Percentiles rank a stretch among this genome's conserved stretches.
These are phyloP conservation scores for Chrysoporthe austroafricana DNA, from an alignment of 2,329 filamentous ascomycete genomes.

Conservation along the genomic window DNA sequence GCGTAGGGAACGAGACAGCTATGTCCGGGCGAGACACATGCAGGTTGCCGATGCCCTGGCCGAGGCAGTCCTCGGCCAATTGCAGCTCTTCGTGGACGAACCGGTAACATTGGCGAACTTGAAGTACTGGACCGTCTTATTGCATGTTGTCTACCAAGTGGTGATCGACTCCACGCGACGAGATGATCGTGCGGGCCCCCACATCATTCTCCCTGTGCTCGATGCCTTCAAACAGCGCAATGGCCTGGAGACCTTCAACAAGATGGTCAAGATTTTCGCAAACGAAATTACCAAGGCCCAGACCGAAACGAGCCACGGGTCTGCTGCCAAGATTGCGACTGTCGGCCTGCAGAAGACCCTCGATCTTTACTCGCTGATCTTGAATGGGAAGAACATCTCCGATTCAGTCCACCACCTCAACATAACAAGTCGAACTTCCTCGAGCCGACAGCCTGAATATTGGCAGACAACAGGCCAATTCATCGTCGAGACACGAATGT, in stretches of 20 bases:
- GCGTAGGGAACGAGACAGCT: constrained; percentile 72
- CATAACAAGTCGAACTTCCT: constrained; percentile 42
- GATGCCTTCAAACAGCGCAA: constrained; percentile 83
- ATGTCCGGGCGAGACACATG: constrained; percentile 56
- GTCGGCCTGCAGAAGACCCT: constrained; percentile 80
- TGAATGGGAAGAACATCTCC: constrained; percentile 77
- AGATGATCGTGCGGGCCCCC: constrained; percentile 52
- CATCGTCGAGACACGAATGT: constrained; percentile 81
- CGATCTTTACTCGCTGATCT: constrained; percentile 76
- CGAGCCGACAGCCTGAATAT: constrained; percentile 47
- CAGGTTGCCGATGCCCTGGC: constrained; percentile 69
- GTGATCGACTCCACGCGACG: constrained; percentile 66
- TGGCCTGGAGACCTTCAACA: constrained; percentile 75
- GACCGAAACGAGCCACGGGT: constrained; percentile 47
- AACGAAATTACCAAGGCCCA: constrained; percentile 53
- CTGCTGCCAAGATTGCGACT: constrained; percentile 51
- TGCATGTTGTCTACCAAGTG: constrained; percentile 78
- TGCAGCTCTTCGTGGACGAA: constrained; percentile 53
- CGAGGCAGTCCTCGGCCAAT: constrained; percentile 68
- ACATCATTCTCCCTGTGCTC: constrained; percentile 75
- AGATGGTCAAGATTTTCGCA: constrained; percentile 71
- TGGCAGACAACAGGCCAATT: constrained; percentile 68
- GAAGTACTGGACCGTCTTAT: constrained; percentile 80
- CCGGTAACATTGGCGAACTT: constrained; percentile 64
- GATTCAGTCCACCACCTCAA: constrained; percentile 69